These are phyloP conservation scores for Kwoniella sp. DNA, from an alignment of 768 basidiomycete genomes.

Conservation along the genomic window DNA sequence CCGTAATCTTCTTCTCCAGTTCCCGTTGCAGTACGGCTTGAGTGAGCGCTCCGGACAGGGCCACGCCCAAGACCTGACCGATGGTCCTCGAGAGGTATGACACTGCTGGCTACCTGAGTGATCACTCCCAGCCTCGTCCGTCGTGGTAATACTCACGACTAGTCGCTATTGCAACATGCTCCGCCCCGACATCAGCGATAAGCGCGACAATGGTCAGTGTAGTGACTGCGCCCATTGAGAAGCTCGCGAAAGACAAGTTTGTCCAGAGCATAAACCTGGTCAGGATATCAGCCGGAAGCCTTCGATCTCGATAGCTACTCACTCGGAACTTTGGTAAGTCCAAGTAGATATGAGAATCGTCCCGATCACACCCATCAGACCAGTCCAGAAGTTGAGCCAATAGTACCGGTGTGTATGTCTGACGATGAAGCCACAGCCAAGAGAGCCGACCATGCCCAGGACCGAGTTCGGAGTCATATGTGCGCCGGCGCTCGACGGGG, in stretches of 20 bases:
- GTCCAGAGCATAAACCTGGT: conserved; percentile 17
- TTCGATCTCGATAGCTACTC: conserved; percentile 14
- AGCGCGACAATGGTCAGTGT: conserved; percentile 56
- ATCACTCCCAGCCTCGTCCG: conserved; percentile 56
- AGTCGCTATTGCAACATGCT: conserved; percentile 67
- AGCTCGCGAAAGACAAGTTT: conserved; percentile 13
- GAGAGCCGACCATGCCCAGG: conserved; percentile 77
- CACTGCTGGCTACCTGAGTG: conserved; percentile 55
- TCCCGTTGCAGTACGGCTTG: conserved; percentile 72
- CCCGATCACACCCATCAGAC: conserved; percentile 55
- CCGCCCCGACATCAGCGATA: conserved; percentile 72
- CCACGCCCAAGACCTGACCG: conserved; percentile 93
- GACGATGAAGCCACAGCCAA: conserved; percentile 75
- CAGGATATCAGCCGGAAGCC: conserved; percentile 31
- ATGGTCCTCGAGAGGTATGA: conserved; percentile 90
- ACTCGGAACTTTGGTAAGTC: conserved; percentile 56
- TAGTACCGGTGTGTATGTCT: conserved; percentile 74
- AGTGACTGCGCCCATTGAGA: conserved; percentile 25
- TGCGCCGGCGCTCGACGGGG: conserved; percentile 68
- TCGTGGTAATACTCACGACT: conserved; percentile 81
- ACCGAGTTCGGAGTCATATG: conserved; percentile 86
- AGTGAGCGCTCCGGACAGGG: conserved; percentile 73
- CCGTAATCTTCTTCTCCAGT: conserved; percentile 69
- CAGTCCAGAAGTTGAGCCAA: conserved; percentile 60
- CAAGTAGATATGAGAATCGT: conserved; percentile 59